phyloP scores from a whole-genome alignment of 2,329 filamentous ascomycete species.

The Coccinonectria pachysandricola region DNA sequence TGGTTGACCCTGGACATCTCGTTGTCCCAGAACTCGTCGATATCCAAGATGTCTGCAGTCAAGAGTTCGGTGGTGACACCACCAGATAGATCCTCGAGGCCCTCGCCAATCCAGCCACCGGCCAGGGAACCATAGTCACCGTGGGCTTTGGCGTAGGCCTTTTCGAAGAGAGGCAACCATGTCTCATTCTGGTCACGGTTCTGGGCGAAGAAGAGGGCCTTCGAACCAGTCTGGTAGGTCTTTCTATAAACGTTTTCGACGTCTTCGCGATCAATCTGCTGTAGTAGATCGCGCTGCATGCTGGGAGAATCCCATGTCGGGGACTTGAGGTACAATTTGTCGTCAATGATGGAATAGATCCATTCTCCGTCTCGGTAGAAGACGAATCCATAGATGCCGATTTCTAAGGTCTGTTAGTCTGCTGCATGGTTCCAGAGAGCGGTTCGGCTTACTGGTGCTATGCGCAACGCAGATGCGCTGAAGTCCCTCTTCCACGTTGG shows the following conservation, averaged over 20 bases:
- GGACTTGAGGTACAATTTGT: slow-evolving; percentile 77
- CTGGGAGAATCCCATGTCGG: slow-evolving; percentile 74
- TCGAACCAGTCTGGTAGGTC: slow-evolving; percentile 63
- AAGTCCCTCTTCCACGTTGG: slow-evolving; percentile 61
- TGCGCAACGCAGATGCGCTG: slow-evolving; percentile 66
- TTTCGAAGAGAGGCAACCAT: slow-evolving; percentile 71
- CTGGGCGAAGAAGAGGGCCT: slow-evolving; percentile 69
- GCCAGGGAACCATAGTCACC: slow-evolving; percentile 64
- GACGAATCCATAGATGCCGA: slow-evolving; percentile 84
- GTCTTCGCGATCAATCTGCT: slow-evolving; percentile 65
- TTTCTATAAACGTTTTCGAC: slow-evolving; percentile 61
- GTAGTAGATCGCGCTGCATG: slow-evolving; percentile 61
- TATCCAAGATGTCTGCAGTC: slow-evolving; percentile 62
- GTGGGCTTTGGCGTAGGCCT: slow-evolving; percentile 77
- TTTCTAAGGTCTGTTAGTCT: slow-evolving; percentile 22
- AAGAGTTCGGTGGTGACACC: slow-evolving; percentile 62
- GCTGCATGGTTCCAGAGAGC: not conserved
- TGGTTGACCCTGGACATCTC: slow-evolving; percentile 72
- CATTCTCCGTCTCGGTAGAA: slow-evolving; percentile 84
- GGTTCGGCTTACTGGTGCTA: slow-evolving; percentile 43
- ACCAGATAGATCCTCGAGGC: slow-evolving; percentile 50
- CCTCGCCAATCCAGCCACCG: slow-evolving; percentile 59
- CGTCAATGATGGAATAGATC: slow-evolving; percentile 85
- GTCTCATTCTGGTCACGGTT: slow-evolving; percentile 70
- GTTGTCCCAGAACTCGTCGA: slow-evolving; percentile 73